phyloP scores from a whole-genome alignment of 805 yeast species.

The Nakazawaea sp. region DNA sequence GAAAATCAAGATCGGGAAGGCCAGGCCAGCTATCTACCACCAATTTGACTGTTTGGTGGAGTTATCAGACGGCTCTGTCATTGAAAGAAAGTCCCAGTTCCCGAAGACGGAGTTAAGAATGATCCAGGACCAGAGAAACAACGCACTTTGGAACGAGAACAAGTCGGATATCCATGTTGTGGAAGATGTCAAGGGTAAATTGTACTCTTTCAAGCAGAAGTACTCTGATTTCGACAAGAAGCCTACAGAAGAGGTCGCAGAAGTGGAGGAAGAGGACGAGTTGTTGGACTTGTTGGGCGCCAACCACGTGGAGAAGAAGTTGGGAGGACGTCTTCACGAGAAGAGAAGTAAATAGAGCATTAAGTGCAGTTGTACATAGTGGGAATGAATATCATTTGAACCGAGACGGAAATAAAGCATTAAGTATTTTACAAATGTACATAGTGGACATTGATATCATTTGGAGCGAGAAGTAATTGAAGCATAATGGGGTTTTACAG shows the following conservation, averaged over 20 bases:
- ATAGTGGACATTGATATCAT: no score
- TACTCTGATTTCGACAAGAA: conserved; percentile 40
- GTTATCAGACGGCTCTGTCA: conserved; percentile 89
- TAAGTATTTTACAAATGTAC: no score
- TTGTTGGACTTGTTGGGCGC: conserved; percentile 55
- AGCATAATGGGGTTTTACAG: no score
- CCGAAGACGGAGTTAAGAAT: conserved; percentile 84
- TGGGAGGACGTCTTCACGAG: conserved; percentile 22
- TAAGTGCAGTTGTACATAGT: no score
- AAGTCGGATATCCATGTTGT: conserved; percentile 67
- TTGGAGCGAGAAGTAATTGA: no score
- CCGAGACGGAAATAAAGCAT: neutral
- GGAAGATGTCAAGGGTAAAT: conserved; percentile 77
- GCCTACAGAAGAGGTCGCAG: conserved; percentile 15
- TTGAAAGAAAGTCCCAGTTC: conserved; percentile 73
- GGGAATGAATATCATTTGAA: no score
- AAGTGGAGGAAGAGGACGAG: conserved; percentile 27
- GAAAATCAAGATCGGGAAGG: conserved; percentile 71
- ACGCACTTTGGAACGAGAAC: conserved; percentile 83
- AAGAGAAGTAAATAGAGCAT: conserved; percentile 7
- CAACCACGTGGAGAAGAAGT: conserved; percentile 25
- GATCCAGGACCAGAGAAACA: conserved; percentile 84
- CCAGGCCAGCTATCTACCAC: conserved; percentile 90
- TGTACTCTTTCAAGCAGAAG: conserved; percentile 67
- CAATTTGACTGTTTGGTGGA: conserved; percentile 88